Base-by-base conservation (phyloP, 2,329 filamentous ascomycete species). In the Arthrobotrys entomopaga region DNA sequence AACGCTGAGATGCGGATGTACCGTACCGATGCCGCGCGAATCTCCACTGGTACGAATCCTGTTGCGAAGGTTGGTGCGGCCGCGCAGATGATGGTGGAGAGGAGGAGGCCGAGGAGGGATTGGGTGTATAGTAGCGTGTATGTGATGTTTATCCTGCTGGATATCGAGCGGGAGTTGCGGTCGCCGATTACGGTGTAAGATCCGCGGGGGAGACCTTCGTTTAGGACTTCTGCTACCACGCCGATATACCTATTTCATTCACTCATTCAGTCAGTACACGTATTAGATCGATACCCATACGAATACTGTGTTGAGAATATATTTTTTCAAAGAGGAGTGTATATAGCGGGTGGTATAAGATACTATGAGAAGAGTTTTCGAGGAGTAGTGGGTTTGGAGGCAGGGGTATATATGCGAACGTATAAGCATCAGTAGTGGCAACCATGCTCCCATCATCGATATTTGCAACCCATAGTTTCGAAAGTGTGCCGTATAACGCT, bases 141-240 rank as follows among this genome's bases (percentile, higher is more conserved):
- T 0, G 89, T 84, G 0, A 91, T 83, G 2, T 83, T 81, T 0
- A 91, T 81, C 0, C 89, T 84, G 13, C 86, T 82, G 0, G 81
- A 70, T 0, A 85, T 79, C 0, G 82, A 82, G 0, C 88, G 84
- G 0, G 85, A 87, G 0, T 86, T 81, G 26, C 84, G 85, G 80
- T 92, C 88, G 6, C 88, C 89, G 66, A 92, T 91, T 66, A 90
- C 85, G 4, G 88, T 83, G 86, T 88, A 92, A 0, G 88, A 84
- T 0, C 89, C 87, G 20, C 89, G 84, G 0, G 89, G 89, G 0
- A 92, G 85, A 0, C 90, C 89, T 79, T 92, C 90, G 76, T 92
- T 92, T 15, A 92, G 80, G 0, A 91, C 88, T 79, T 92, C 88
- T 0, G 85, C 86, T 0, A 91, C 83, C 0, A 88, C 85, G 19